A percentile compares a stretch with the other conserved stretches of the same genome.
Evolutionary conservation across 768 basidiomycete species (phyloP).

Genomic region (Tulasnella sp.): DNA sequence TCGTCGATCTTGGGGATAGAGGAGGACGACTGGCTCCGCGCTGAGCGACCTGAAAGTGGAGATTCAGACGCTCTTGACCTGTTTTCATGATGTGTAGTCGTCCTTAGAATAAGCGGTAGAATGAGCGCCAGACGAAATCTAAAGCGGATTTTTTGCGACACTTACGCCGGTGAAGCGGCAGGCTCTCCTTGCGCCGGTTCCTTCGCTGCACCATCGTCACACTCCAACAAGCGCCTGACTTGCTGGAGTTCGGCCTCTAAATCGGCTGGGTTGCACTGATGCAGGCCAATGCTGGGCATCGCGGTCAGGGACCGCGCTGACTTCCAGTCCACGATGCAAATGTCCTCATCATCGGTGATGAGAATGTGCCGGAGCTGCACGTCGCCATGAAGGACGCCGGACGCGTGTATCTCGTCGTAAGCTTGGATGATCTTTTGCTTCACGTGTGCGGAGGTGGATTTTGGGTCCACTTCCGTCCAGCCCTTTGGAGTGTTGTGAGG

Average conservation of each 20-base stretch:
- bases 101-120: background rate
- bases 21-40: background rate
- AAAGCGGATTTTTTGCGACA: background rate
- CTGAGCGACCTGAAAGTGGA: background rate
- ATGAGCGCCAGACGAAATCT: background rate
- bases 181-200: background rate
- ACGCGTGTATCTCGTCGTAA: slow-evolving; percentile 6
- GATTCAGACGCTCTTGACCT: background rate
- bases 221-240: slow-evolving; percentile 6
- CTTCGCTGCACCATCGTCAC: background rate
- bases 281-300: background rate
- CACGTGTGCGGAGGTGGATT: background rate
- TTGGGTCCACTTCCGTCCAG: slow-evolving; percentile 8
- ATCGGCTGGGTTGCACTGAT: slow-evolving; percentile 9
- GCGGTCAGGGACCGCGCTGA: background rate
- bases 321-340: slow-evolving; percentile 9
- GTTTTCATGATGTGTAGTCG: background rate
- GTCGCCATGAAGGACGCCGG: slow-evolving; percentile 20
- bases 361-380: slow-evolving; percentile 23
- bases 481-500: background rate
- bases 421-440: slow-evolving; percentile 8
- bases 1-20: background rate
- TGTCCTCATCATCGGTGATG: slow-evolving; percentile 3
- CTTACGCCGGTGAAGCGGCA: background rate
- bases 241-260: background rate